phyloP scores from a whole-genome alignment of 164 flowering plant species.

The Nymphaea thermarum region DNA sequence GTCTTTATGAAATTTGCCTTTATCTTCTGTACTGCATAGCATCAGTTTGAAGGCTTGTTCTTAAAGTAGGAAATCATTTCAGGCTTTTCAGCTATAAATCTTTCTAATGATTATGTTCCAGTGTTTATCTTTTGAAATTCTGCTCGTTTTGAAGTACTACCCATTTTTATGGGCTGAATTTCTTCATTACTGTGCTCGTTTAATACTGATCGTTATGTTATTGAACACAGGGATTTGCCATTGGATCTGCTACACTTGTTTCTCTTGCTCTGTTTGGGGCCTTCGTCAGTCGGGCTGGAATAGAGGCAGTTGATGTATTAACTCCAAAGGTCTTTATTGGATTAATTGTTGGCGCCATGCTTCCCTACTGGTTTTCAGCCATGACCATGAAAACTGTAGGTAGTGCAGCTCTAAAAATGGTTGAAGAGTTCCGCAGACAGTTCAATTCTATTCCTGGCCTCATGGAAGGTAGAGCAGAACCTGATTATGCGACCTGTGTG shows the following conservation, averaged over 20 bases:
- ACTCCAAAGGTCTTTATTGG: conserved; percentile 72
- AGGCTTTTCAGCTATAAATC: not conserved
- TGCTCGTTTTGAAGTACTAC: not conserved
- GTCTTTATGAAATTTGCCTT: not conserved
- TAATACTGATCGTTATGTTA: not conserved
- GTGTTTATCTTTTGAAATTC: too few relatives aligned
- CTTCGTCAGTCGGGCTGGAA: conserved; percentile 60
- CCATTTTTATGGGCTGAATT: too few relatives aligned
- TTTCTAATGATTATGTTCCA: not conserved
- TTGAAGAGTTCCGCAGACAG: conserved; percentile 74
- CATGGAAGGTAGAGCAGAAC: conserved; percentile 59
- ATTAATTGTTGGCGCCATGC: conserved; percentile 62
- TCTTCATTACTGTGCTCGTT: not conserved
- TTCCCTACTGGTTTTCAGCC: conserved; percentile 79
- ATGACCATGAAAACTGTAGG: conserved; percentile 87
- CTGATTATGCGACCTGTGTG: conserved; percentile 66
- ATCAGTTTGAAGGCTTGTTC: not conserved
- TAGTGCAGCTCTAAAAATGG: conserved; percentile 71
- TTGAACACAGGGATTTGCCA: conserved; percentile 49
- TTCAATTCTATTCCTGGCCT: conserved; percentile 65
- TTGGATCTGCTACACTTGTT: conserved; percentile 68
- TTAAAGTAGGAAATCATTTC: not conserved
- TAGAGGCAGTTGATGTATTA: conserved; percentile 54
- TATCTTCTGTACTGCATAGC: not conserved
- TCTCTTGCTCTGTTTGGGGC: conserved; percentile 68